Evolutionary conservation across 768 basidiomycete species (phyloP), one percentile per base, ranked within the genome.

Genomic region (Rhodosporidiobolus odoratus): DNA sequence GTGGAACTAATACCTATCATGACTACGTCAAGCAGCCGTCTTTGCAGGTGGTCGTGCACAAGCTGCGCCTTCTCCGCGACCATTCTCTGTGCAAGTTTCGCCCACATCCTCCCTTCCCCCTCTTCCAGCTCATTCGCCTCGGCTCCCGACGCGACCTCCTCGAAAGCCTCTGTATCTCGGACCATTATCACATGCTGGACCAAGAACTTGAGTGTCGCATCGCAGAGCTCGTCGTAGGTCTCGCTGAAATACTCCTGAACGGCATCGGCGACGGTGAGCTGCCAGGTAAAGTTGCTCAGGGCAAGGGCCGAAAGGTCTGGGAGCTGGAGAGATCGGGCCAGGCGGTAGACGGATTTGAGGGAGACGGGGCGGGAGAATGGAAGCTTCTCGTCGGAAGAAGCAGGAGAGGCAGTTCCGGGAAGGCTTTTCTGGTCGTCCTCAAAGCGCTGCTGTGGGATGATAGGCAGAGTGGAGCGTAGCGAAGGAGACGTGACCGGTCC

Each of bases 271-370:
- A 52, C 9, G 3, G 58, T 47, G 30, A 70, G 69, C 30, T 65
- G 69, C 1, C 25, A 40, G 23, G 3, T 7, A 38, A 32, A 56
- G 27, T 54, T 41, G 17, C 30, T 43, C 16, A 70, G 45, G 13
- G 69, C 69, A 47, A 70, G 69, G 12, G 25, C 1, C 1, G 16
- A 0, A 37, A 70, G 63, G 0, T 27, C 30, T 1, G 50, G 25
- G n/a, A 70, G 58, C 30, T 61, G 48, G 43, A 70, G 69, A 43
- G 57, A 38, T 53, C 65, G 63, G 13, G 69, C 58, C 19, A 70
- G 59, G n/a, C 69, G 63, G 59, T 60, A 70, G 43, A 70, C 57
- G 41, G 58, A 65, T 25, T 61, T 61, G 17, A 64, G 64, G 3
- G 69, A 70, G 37, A 56, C 58, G 25, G 59, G 23, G 30, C 7